phyloP scores from a whole-genome alignment of 2,329 filamentous ascomycete species.

The Ophiostoma tasmaniense region DNA sequence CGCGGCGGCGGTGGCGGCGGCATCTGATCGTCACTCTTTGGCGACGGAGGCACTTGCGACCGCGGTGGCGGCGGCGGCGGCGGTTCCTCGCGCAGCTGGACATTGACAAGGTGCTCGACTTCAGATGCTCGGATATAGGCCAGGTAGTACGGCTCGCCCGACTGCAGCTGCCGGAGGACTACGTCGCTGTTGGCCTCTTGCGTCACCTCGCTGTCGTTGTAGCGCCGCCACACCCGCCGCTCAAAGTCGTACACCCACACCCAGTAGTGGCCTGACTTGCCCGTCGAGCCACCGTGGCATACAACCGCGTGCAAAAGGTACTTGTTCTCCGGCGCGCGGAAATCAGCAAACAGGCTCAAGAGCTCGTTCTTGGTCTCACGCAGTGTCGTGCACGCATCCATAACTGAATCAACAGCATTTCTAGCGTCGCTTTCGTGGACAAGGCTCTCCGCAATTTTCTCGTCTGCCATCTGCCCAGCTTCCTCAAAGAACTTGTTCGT shows the following conservation, averaged over 20 bases:
- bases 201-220: slow-evolving; percentile 80
- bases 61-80: neutral
- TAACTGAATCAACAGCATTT: neutral
- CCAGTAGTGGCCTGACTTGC: slow-evolving; percentile 83
- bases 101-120: slow-evolving; percentile 24
- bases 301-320: slow-evolving; percentile 90
- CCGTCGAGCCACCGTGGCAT: slow-evolving; percentile 65
- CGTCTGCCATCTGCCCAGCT: slow-evolving; percentile 5
- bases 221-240: slow-evolving; percentile 75
- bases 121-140: slow-evolving; percentile 29
- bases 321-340: slow-evolving; percentile 46
- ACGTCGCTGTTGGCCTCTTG: slow-evolving; percentile 55
- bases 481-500: slow-evolving; percentile 10
- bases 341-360: slow-evolving; percentile 50
- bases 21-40: neutral
- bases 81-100: slow-evolving; percentile 19
- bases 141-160: slow-evolving; percentile 55
- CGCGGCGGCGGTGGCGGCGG: slow-evolving; percentile 1
- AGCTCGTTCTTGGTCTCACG: slow-evolving; percentile 28
- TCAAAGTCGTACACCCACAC: slow-evolving; percentile 92
- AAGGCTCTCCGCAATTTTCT: slow-evolving; percentile 12
- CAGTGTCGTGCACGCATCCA: neutral
- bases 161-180: slow-evolving; percentile 61
- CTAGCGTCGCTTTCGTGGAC: neutral
- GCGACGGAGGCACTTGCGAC: neutral